Percentiles rank a stretch among this genome's conserved stretches.
Evolutionary conservation across 768 basidiomycete species (phyloP).

Genomic region (Pleurotus tuoliensis): DNA sequence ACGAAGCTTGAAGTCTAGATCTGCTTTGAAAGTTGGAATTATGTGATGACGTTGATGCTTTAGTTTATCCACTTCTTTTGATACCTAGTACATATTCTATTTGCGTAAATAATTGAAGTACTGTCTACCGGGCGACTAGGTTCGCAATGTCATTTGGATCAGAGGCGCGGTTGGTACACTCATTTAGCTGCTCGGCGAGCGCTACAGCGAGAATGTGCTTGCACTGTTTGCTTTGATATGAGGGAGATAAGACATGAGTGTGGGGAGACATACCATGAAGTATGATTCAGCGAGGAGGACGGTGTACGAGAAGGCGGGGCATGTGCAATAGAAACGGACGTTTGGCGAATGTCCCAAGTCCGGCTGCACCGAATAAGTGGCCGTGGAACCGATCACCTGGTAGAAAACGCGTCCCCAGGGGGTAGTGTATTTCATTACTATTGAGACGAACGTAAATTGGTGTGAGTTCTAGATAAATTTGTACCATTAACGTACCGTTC

Average conservation of each 20-base stretch:
- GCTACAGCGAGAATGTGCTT: constrained; percentile 73
- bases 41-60: constrained; percentile 2
- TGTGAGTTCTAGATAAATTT: background rate
- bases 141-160: constrained; percentile 45
- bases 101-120: no score
- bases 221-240: constrained; percentile 44
- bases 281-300: constrained; percentile 59
- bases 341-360: constrained; percentile 20
- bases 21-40: background rate
- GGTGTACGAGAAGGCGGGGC: constrained; percentile 66
- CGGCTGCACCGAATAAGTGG: constrained; percentile 57
- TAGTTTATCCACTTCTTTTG: background rate
- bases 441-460: background rate
- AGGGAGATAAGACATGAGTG: no score
- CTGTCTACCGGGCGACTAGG: constrained; percentile 32
- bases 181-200: constrained; percentile 52
- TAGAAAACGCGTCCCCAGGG: constrained; percentile 59
- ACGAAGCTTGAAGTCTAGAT: background rate
- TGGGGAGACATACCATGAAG: constrained; percentile 47
- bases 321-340: constrained; percentile 57
- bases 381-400: constrained; percentile 64
- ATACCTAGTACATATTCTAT: background rate
- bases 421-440: constrained; percentile 60
- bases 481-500: constrained; percentile 41
- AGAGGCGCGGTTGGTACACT: constrained; percentile 46